Evolutionary conservation across 2,329 filamentous ascomycete species (phyloP), one percentile per base, ranked within the genome.

Genomic region (Colletotrichum abscissum): DNA sequence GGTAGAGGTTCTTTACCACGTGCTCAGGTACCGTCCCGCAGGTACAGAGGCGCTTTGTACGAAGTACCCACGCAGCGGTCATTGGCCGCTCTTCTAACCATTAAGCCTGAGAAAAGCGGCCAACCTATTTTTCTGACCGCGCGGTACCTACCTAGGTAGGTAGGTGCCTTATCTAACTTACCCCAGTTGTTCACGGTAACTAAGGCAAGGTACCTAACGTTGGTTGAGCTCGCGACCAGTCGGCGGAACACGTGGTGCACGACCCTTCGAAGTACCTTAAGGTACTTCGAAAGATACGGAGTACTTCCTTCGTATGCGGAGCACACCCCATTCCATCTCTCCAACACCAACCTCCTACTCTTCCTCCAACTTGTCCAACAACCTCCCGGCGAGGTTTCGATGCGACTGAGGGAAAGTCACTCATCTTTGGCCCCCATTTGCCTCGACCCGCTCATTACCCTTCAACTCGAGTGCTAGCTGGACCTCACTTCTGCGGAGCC

Each of bases 191-290:
- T 35, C 33, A 35, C 3, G 33, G 33, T 35, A 42, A 0, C 35
- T 42, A 2, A 42, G 35, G 14, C 14, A 42, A 42, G 35, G 35
- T 1, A 42, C 35, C 35, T 74, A 52, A 67, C 24, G 22, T 14
- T 11, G 16, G 14, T 63, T 67, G 68, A 67, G 60, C 26, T 30
- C 69, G 22, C 65, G 46, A 52, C 73, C 73, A 75, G 66, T 75
- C 73, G 71, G 73, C 26, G 63, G 52, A 49, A 63, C 66, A 75
- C 73, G 73, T 75, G 73, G 60, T 54, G 70, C 67, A 67, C 72
- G 63, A 19, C 24, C 35, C 64, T 38, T 57, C 54, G 55, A 42
- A 42, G 38, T 19, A 42, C 33, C 33, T 12, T 35, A 11, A 33
- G 33, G 38, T 14, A 19, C 42, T 49, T 19, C 19, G 19, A 2